These are phyloP conservation scores for Chenopodium formosanum DNA, from an alignment of 148 eudicot genomes.

Conservation along the genomic window DNA sequence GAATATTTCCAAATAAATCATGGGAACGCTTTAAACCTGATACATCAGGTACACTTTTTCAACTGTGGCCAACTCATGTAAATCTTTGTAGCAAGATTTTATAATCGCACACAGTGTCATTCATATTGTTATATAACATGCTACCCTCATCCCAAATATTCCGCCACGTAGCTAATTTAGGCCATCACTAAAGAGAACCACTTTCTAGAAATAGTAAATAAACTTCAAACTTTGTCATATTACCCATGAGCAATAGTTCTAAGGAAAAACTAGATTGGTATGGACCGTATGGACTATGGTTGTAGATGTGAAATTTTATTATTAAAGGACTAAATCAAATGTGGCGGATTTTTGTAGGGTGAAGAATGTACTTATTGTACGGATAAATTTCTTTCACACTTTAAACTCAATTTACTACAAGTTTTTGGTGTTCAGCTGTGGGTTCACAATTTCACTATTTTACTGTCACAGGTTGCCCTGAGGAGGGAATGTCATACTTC, in stretches of 20 bases:
- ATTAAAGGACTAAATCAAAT: too few relatives aligned
- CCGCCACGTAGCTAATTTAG: too few relatives aligned
- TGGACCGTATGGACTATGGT: too few relatives aligned
- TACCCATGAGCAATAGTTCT: background rate
- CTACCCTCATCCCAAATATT: background rate
- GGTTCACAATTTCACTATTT: background rate
- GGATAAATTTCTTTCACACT: background rate
- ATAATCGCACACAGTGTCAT: background rate
- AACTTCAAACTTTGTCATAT: background rate
- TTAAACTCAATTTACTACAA: background rate
- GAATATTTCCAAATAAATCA: constrained; percentile 85
- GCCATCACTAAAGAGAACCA: background rate
- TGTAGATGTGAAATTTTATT: too few relatives aligned
- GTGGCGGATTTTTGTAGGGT: too few relatives aligned
- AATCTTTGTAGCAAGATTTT: background rate
- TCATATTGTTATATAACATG: background rate
- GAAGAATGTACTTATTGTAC: background rate
- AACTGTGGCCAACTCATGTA: background rate
- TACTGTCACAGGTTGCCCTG: constrained; percentile 53
- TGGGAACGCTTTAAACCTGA: constrained; percentile 88
- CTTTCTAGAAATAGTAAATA: too few relatives aligned
- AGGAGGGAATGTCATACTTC: constrained; percentile 69
- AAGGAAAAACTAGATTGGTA: too few relatives aligned
- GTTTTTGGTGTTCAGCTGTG: background rate
- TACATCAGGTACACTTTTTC: constrained; percentile 51